These are phyloP conservation scores for Neurospora sp. DNA, from an alignment of 495 filamentous ascomycete genomes.

Conservation along the genomic window DNA sequence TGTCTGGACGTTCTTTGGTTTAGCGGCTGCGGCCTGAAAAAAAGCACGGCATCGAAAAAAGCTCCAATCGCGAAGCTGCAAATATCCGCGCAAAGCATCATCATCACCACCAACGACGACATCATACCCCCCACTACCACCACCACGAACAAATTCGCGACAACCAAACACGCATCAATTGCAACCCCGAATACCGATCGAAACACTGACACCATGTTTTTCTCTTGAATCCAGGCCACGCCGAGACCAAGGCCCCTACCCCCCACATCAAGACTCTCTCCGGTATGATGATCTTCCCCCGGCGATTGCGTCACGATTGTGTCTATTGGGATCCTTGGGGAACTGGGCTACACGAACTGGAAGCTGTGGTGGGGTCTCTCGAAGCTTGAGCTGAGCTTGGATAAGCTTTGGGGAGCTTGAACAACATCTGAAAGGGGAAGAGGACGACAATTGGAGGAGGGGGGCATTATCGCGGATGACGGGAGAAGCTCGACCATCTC, in stretches of 20 bases:
- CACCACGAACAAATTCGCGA: not conserved
- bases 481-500: not conserved
- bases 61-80: slow-evolving; percentile 2
- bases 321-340: slow-evolving; percentile 2
- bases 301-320: not conserved
- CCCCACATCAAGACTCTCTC: slow-evolving; percentile 18
- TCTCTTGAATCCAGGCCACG: slow-evolving; percentile 10
- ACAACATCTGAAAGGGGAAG: too few relatives aligned
- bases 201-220: slow-evolving; percentile 1
- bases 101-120: not conserved
- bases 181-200: not conserved
- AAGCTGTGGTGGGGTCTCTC: not conserved
- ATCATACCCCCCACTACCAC: not conserved
- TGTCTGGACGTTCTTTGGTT: not conserved
- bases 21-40: slow-evolving; percentile 1
- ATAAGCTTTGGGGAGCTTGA: not conserved
- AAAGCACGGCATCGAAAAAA: slow-evolving; percentile 2
- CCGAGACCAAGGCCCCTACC: slow-evolving; percentile 11
- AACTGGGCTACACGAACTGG: not conserved
- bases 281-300: slow-evolving; percentile 15
- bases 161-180: not conserved
- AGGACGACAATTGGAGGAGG: not conserved
- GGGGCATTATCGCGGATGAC: not conserved
- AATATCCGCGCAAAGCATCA: slow-evolving; percentile 13
- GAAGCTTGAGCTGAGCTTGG: not conserved